Percentiles rank a stretch among this genome's conserved stretches.
phyloP scores from a whole-genome alignment of 148 eudicot species.

The Limonium bicolor region DNA sequence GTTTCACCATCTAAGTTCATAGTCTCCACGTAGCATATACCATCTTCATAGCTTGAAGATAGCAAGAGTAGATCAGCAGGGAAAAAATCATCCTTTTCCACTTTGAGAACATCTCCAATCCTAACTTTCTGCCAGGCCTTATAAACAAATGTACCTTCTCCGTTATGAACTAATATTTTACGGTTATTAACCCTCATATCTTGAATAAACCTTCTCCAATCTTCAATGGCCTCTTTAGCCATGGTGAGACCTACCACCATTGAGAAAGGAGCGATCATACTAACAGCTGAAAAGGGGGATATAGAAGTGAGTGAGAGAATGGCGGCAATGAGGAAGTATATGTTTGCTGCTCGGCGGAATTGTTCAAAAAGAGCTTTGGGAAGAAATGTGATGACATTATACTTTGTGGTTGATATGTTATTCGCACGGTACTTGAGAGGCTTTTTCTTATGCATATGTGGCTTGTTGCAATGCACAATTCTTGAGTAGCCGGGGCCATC shows the following conservation, averaged over 20 bases:
- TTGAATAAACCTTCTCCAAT: slow-evolving; percentile 86
- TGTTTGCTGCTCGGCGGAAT: slow-evolving; percentile 87
- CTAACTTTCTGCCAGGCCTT: slow-evolving; percentile 62
- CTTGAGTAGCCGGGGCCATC: slow-evolving; percentile 65
- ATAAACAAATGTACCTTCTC: slow-evolving; percentile 48
- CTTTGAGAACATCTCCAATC: slow-evolving; percentile 86
- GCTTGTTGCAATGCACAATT: slow-evolving; percentile 64
- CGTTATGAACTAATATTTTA: slow-evolving; percentile 55
- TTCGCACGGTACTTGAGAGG: slow-evolving; percentile 61
- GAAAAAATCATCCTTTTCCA: slow-evolving; percentile 79
- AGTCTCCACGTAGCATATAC: slow-evolving; percentile 92
- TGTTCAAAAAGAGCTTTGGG: slow-evolving; percentile 90
- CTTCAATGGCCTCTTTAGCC: slow-evolving; percentile 89
- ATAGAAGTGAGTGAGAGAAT: slow-evolving; percentile 56
- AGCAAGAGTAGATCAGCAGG: slow-evolving; percentile 84
- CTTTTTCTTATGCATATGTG: slow-evolving; percentile 44
- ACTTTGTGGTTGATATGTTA: slow-evolving; percentile 86
- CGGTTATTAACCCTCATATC: slow-evolving; percentile 79
- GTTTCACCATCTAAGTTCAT: slow-evolving; percentile 99
- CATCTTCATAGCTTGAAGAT: slow-evolving; percentile 88
- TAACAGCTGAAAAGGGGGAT: slow-evolving; percentile 60
- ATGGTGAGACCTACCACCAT: slow-evolving; percentile 91
- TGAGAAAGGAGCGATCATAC: slow-evolving; percentile 88
- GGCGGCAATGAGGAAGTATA: slow-evolving; percentile 81
- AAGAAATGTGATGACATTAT: slow-evolving; percentile 51